Evolutionary conservation across 2,329 filamentous ascomycete species (phyloP).

Genomic region (Diaporthe aspalathi): DNA sequence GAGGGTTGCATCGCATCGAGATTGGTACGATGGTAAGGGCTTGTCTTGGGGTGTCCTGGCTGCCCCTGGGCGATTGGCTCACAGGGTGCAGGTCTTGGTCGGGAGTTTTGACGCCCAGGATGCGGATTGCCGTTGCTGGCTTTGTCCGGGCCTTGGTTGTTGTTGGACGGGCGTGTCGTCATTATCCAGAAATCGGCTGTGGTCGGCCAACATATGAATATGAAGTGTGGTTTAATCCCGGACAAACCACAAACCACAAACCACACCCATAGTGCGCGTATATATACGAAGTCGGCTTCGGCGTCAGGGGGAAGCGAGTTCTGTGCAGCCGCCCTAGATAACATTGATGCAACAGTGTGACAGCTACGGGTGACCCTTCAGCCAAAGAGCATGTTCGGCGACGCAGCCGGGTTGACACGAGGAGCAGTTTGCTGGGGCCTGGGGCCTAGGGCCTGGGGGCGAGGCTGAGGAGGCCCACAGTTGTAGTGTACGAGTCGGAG

Average conservation of each 20-base stretch:
- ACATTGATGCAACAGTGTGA: background rate
- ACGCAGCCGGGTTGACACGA: constrained; percentile 7
- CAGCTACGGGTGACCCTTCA: background rate
- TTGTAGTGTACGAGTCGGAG: constrained; percentile 28
- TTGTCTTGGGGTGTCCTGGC: background rate
- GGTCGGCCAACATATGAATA: constrained; percentile 7
- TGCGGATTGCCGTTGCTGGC: constrained; percentile 20
- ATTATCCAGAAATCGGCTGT: constrained; percentile 10
- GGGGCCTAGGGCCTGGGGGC: background rate
- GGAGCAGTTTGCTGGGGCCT: background rate
- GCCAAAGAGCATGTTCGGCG: background rate
- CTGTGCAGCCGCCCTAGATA: background rate
- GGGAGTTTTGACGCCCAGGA: constrained; percentile 28
- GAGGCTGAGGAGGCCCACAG: constrained; percentile 34
- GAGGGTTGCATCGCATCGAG: constrained; percentile 24
- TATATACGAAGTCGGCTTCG: background rate
- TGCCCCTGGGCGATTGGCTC: background rate
- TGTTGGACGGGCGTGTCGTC: constrained; percentile 20
- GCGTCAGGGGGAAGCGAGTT: background rate
- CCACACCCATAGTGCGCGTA: no score
- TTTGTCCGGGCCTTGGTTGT: constrained; percentile 24
- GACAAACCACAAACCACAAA: background rate
- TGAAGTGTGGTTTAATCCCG: background rate
- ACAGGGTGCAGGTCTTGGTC: constrained; percentile 1
- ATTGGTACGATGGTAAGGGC: constrained; percentile 1